Evolutionary conservation across 192 early-diverging fungal genomes (phyloP).

Genomic region (Coemansia sp.): DNA sequence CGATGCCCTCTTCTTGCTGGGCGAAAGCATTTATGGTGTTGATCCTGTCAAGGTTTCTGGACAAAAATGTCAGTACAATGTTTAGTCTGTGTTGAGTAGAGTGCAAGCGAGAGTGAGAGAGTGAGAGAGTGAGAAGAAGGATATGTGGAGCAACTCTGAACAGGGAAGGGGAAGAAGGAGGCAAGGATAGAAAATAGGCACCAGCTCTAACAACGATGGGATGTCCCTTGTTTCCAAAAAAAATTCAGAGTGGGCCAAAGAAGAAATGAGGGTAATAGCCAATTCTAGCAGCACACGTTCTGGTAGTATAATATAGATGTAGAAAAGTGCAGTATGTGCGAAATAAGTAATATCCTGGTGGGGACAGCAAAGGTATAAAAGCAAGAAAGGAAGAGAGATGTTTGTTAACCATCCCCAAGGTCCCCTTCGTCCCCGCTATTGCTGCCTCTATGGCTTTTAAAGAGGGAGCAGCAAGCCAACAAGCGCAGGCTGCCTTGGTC

Average conservation of each 20-base stretch:
- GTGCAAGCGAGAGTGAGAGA: background rate
- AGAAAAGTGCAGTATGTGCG: slow-evolving; percentile 4
- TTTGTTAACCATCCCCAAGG: background rate
- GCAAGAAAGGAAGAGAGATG: background rate
- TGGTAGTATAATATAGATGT: background rate
- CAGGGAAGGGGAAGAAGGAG: background rate
- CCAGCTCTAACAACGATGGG: background rate
- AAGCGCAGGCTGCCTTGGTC: background rate
- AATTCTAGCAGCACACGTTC: background rate
- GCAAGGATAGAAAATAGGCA: background rate
- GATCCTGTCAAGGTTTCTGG: background rate
- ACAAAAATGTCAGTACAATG: background rate
- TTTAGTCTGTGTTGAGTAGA: too few species aligned
- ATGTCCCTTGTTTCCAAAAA: slow-evolving; percentile 1
- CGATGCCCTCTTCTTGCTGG: background rate
- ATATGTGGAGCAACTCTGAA: background rate
- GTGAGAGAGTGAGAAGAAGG: background rate
- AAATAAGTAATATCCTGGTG: background rate
- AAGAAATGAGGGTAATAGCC: background rate
- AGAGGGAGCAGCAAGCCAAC: background rate
- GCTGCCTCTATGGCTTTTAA: background rate
- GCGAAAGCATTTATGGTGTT: background rate
- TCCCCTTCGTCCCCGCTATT: background rate
- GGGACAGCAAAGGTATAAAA: background rate
- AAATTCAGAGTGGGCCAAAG: background rate